These are phyloP conservation scores for Citrus reticulata DNA, from an alignment of 345 rosid species.

Conservation along the genomic window DNA sequence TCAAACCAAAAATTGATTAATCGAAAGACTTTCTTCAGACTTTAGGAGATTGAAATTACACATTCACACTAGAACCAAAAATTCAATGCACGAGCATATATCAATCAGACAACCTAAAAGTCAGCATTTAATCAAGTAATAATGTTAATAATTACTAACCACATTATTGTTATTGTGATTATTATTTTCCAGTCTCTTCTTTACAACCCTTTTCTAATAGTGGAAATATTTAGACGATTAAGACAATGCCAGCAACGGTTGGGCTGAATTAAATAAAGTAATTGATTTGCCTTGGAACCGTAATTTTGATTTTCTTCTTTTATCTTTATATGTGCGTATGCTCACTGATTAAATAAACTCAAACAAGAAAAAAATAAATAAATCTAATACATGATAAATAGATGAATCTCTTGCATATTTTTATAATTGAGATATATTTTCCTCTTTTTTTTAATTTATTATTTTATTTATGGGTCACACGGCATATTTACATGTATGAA, in stretches of 20 bases:
- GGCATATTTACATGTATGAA: no score
- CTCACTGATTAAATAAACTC: no score
- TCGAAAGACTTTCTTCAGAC: not conserved
- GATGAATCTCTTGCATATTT: no score
- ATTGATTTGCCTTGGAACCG: not conserved
- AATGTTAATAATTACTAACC: not conserved
- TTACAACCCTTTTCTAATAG: not conserved
- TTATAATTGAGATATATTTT: no score
- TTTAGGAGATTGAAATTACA: not conserved
- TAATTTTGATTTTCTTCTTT: no score
- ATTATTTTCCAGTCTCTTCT: not conserved
- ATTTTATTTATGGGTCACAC: no score
- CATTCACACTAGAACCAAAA: not conserved
- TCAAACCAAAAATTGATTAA: conserved; percentile 10
- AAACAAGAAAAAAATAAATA: no score
- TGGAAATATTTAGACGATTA: not conserved
- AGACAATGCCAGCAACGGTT: not conserved
- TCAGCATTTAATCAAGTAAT: not conserved
- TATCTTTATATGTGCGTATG: no score
- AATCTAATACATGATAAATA: no score
- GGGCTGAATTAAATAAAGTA: not conserved
- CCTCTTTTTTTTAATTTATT: no score
- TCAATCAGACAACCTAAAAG: not conserved
- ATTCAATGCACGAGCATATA: not conserved
- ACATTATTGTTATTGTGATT: not conserved